A percentile compares a stretch with the other conserved stretches of the same genome.
Conservation (phyloP, 2,329 filamentous ascomycete genomes). For the Ophiostoma fasciatum region DNA sequence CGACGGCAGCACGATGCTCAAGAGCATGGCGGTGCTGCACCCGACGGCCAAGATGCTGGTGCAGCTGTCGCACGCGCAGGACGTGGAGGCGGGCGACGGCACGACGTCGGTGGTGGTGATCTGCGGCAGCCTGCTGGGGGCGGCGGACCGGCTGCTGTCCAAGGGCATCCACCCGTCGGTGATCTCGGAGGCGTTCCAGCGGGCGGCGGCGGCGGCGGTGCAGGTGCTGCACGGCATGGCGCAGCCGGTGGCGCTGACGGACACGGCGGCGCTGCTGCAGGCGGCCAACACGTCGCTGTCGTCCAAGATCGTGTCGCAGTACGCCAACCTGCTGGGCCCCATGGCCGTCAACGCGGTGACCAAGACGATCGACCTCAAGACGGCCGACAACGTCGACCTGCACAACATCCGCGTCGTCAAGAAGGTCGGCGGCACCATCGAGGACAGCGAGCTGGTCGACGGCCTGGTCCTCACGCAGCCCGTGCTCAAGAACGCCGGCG, state of each 20-base stretch:
- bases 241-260: conserved; percentile 75
- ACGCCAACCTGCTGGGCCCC: conserved; percentile 85
- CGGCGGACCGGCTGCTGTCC: conserved; percentile 74
- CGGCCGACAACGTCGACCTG: conserved; percentile 88
- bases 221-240: conserved; percentile 90
- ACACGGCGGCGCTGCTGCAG: conserved; percentile 83
- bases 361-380: conserved; percentile 91
- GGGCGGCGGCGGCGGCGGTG: conserved; percentile 80
- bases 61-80: conserved; percentile 89
- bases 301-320: conserved; percentile 96
- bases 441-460: conserved; percentile 95
- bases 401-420: conserved; percentile 95
- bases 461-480: conserved; percentile 84
- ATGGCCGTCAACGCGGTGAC: conserved; percentile 97
- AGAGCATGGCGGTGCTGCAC: conserved; percentile 98
- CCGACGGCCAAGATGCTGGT: conserved; percentile 99
- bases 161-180: conserved; percentile 97
- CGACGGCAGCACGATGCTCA: conserved; percentile 98
- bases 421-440: conserved; percentile 95
- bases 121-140: conserved; percentile 84
- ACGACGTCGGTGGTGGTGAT: conserved; percentile 98
- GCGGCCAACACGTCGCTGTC: conserved; percentile 93
- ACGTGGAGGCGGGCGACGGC: conserved; percentile 95
- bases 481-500: conserved; percentile 85
- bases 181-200: conserved; percentile 95